A percentile compares a stretch with the other conserved stretches of the same genome.
Conservation (phyloP, 257 asterid species). For the Salvia hispanica region DNA sequence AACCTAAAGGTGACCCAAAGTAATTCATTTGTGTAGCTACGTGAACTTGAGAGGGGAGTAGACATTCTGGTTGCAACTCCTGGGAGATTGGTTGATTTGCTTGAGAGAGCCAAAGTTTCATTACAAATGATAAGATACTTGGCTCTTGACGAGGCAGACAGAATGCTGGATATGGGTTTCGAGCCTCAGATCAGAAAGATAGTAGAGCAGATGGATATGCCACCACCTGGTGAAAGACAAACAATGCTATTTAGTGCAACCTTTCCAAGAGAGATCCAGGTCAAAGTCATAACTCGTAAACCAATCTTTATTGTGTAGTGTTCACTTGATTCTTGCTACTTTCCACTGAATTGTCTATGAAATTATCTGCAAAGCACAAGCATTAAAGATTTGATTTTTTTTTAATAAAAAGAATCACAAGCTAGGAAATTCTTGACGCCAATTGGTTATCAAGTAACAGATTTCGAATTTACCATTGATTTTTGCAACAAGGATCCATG, state of each 20-base stretch:
- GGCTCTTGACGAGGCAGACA: conserved; percentile 95
- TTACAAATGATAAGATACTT: conserved; percentile 76
- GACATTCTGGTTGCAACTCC: conserved; percentile 97
- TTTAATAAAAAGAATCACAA: not conserved
- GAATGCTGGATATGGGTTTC: conserved; percentile 97
- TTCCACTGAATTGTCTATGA: not conserved
- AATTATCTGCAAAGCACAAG: not conserved
- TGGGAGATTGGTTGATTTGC: conserved; percentile 90
- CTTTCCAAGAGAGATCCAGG: conserved; percentile 93
- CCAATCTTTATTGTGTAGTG: conserved; percentile 19
- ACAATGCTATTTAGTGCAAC: conserved; percentile 93
- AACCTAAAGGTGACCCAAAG: conserved; percentile 21
- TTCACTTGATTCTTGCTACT: not conserved
- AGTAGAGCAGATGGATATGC: conserved; percentile 95
- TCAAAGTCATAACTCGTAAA: conserved; percentile 30
- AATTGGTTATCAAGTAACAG: not conserved
- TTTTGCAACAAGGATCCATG: not conserved
- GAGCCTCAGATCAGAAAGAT: conserved; percentile 95
- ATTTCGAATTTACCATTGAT: not conserved
- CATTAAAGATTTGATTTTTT: not conserved
- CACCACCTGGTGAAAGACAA: conserved; percentile 84
- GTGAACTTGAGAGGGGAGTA: conserved; percentile 92
- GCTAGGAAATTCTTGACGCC: not conserved
- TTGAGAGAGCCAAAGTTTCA: conserved; percentile 87
- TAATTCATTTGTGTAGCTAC: conserved; percentile 51